Percentiles rank a stretch among this genome's conserved stretches.
Conservation (phyloP, 169 alveolate species). For the Plasmodium chabaudi region DNA sequence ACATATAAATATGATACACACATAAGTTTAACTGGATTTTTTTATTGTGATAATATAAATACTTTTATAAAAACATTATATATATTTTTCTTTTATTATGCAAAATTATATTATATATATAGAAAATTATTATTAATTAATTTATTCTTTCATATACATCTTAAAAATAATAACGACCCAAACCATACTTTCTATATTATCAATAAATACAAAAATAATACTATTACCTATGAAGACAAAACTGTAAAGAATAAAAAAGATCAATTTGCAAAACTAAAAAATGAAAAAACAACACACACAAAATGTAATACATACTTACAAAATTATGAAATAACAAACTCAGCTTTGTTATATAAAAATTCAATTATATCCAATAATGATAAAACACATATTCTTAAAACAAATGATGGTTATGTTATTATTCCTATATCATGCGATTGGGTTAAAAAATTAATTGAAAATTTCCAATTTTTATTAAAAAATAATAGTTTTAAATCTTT, state of each 20-base stretch:
- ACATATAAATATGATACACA: slow-evolving; percentile 71
- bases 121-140: slow-evolving; percentile 10
- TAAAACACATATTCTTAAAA: slow-evolving; percentile 13
- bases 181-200: too few relatives aligned
- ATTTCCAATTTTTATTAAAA: slow-evolving; percentile 40
- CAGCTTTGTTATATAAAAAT: too few relatives aligned
- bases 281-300: background rate
- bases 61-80: slow-evolving; percentile 30
- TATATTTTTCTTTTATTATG: slow-evolving; percentile 36
- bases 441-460: slow-evolving; percentile 35
- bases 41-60: slow-evolving; percentile 40
- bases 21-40: slow-evolving; percentile 69
- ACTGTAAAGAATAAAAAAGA: background rate
- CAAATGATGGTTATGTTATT: slow-evolving; percentile 73
- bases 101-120: slow-evolving; percentile 28
- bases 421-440: slow-evolving; percentile 64
- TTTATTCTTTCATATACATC: slow-evolving; percentile 32
- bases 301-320: too few relatives aligned
- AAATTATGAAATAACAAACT: too few relatives aligned
- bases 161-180: background rate
- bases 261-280: background rate
- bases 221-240: background rate
- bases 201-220: background rate
- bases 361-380: background rate
- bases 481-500: slow-evolving; percentile 22